Base-by-base conservation (phyloP, 805 yeast species). In the Nakazawaea pomicola region DNA sequence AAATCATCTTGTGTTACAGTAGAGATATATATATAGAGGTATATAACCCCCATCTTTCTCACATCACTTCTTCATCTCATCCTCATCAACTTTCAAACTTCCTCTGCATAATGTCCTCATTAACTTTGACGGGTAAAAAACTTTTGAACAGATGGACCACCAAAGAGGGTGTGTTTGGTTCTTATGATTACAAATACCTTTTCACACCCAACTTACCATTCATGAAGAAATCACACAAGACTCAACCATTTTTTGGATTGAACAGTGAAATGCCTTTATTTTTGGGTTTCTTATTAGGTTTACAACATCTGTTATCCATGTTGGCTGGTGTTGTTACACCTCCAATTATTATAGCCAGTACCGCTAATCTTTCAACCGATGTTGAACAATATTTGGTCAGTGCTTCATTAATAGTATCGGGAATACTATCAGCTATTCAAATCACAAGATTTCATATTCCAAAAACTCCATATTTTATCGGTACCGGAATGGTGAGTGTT, bases 241-340 rank as follows among this genome's bases (percentile, higher is more conserved):
- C 76, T 2, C 88, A 83, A 53, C 95, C 95, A 0, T 89, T 89
- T 62, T 90, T 88, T 52, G 88, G 93, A 4, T 62, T 89, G 38
- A 68, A 88, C 56, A 76, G 80, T 33, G 86, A 80, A 1, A 80
- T 90, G 77, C 97, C 97, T 1, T 50, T 88, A n/a, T 50, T 83
- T 6, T 66, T 89, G 43, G 95, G 95, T 1, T 58, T 83, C 43
- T 43, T 89, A 9, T 71, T 90, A 25, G 96, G 97, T 14, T 70
- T 89, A 47, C 96, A 89, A 65, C 97, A 89, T 57, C 66, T 95
- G 1, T 60, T 89, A 49, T 79, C 96, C 19, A 89, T 90, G 96
- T 65, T 89, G 64, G 96, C 96, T 12, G 96, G 96, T 54, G 76
- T 89, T 38, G 83, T 84, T 28, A 68, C 93, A 6, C 95, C 96